Base-by-base conservation (phyloP, 352 stramenopile species). In the Globisporangium radiosum region DNA sequence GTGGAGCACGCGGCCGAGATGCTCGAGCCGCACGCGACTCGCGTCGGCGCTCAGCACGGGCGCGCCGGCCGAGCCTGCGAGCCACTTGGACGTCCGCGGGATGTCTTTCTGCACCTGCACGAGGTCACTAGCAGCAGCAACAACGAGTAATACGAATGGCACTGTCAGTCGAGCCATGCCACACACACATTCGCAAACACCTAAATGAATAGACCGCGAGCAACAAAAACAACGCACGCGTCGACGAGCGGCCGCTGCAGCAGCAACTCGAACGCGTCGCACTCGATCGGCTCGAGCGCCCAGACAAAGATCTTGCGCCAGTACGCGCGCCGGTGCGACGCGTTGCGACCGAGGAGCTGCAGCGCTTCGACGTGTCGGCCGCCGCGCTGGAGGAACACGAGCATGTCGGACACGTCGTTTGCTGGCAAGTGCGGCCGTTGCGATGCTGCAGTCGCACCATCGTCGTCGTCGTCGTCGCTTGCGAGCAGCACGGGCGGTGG, bases 71-170 rank as follows among this genome's bases (percentile, higher is more conserved):
- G 73, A 89, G 1, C 69, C 78, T 38, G 76, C 70, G 14, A 94
- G 62, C 85, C 85, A 94, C 49, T 87, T 82, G n/a, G 67, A 72
- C 9, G 82, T 92, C 7, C 85, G 81, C 36, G 85, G 85, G 19
- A 94, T 82, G 47, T 94, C 85, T 57, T 94, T 94, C 33, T 89
- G 70, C 0, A 94, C 71, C 62, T 94, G 85, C 1, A 80, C 70
- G 1, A 69, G 68, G 48, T 94, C 84, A 38, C 80, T 90, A 67
- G 15, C 9, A 5, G 6, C 3, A 36, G 17, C 6, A n/a, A 40
- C 2, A 37, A 36, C 15, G n/a, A 54, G 33, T 19, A 19, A 19
- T 19, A 19, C 17, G 17, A 19, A 19, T 19, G 17, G 17, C 17
- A 0, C 17, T 19, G 17, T 19, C 17, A 19, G 17, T 19, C 17